Evolutionary conservation across 2,329 filamentous ascomycete genomes (phyloP).

Genomic region (Ilyonectria mors-panacis): DNA sequence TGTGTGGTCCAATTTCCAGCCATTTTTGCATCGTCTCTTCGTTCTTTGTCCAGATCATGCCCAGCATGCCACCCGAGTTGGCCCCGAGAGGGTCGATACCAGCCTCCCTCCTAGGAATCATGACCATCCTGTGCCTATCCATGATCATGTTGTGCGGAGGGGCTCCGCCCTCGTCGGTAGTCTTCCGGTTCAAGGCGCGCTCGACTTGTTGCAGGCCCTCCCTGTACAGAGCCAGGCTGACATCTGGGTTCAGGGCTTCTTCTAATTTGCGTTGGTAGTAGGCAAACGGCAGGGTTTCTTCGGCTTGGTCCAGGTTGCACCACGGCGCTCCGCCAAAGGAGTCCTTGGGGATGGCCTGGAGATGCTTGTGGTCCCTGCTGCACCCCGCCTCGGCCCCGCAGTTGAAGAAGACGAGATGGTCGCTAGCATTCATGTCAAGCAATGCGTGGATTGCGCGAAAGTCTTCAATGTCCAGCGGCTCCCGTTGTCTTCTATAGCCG

Average conservation of each 20-base stretch:
- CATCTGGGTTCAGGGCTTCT: conserved; percentile 18
- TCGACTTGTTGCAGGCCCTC: conserved; percentile 39
- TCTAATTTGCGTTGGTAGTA: conserved; percentile 16
- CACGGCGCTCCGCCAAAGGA: conserved; percentile 45
- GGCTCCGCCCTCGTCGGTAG: conserved; percentile 19
- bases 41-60: conserved; percentile 50
- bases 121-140: conserved; percentile 60
- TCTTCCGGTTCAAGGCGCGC: conserved; percentile 5
- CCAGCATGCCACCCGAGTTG: conserved; percentile 64
- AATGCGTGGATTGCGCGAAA: conserved; percentile 55
- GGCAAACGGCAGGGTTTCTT: conserved; percentile 52
- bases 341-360: conserved; percentile 59
- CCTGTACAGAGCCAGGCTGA: conserved; percentile 43
- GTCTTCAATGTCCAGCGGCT: conserved; percentile 58
- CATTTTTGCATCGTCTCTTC: conserved; percentile 22
- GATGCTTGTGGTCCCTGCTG: conserved; percentile 64
- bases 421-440: conserved; percentile 46
- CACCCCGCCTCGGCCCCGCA: conserved; percentile 61
- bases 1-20: conserved; percentile 22
- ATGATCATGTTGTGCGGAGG: conserved; percentile 62
- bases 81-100: conserved; percentile 54
- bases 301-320: conserved; percentile 6
- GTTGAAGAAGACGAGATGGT: conserved; percentile 62
- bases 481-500: conserved; percentile 62
- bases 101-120: conserved; percentile 59